Evolutionary conservation across 306 rosid species (phyloP), one percentile per base, ranked within the genome.

Genomic region (Prunus salicina): DNA sequence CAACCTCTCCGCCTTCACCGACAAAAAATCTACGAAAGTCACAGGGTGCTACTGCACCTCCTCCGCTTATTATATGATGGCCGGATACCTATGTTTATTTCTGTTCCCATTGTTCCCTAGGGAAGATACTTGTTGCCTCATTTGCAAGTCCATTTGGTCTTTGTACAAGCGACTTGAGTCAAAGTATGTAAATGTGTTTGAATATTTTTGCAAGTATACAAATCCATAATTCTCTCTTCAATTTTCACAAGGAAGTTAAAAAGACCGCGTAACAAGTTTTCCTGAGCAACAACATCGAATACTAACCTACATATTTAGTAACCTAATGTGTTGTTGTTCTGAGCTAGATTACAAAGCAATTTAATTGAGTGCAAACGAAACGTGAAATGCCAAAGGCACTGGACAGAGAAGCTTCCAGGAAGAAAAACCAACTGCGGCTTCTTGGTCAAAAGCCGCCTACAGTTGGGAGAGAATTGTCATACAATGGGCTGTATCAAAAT

Each of bases 1-100:
- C 7, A 19, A 12, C 77, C 50, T 77, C 89, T 6, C 87, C 85
- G 27, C 86, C 88, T 5, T 3, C 86, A 11, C 89, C 86, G 22
- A 4, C 9, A 4, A 61, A 56, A 79, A 79, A 76, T 62, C n/a
- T 0, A 46, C 19, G 0, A 1, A 55, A 12, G 5, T 32, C 74
- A 11, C 15, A 28, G 8, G 1, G 0, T 1, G 28, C 6, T 30
- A 3, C 62, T 7, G 25, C 55, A 38, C 52, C 76, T 50, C 62
- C 88, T 53, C 57, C 75, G 11, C 45, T 47, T 65, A n/a, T 15
- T 58, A 12, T 18, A 30, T 25, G 52, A n/a, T 28, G 43, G 51
- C 69, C 4, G 52, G 51, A 51, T 15, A 43, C 25, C 11, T 38
- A 12, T 38, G 12, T 18, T 64, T 34, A 34, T 46, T 12, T 22